Base-by-base conservation (phyloP, 805 yeast species). In the Candida vartiovaarae region DNA sequence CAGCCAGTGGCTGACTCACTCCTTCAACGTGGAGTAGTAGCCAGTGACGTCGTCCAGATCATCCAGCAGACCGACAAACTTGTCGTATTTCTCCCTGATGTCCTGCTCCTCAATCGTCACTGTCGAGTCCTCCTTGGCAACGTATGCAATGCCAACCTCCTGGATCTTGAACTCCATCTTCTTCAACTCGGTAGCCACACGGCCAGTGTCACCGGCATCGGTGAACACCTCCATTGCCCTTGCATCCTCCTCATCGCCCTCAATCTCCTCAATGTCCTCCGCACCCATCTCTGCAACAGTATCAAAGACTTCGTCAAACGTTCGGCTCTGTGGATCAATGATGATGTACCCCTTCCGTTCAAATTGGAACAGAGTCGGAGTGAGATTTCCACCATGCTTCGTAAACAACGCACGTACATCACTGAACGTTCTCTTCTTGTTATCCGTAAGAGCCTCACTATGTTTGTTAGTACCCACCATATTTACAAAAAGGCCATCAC, bases 21-120 rank as follows among this genome's bases (percentile, higher is more conserved):
- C 74, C 46, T 67, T 72, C 52, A 77, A 67, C 59, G 88, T 91
- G 29, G 86, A 75, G 64, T 85, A 86, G 46, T 85, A 78, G 49
- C 78, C 87, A 6, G 87, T 79, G 23, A 91, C 85, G 54, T 93
- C 98, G 40, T 83, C 88, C n/a, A 88, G 66, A 31, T 81, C 87
- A 42, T 87, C 95, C 38, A 91, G 67, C 39, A 71, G 69, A 24
- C 61, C 66, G 31, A 82, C 61, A 32, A 89, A 76, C 55, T 78
- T 84, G 11, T 73, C 72, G 53, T 78, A 73, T 32, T 71, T 70
- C 46, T 69, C 72, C 45, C 62, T 67, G 6, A 71, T 64, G 4
- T 78, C 88, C 26, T 69, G 78, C 44, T 74, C 71, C 0, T 71
- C 68, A 29, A 82, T 73, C 8, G 70, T 74, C 4, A 79, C 80